Evolutionary conservation across 2,329 filamentous ascomycete species (phyloP).

Genomic region (Colletotrichum horii): DNA sequence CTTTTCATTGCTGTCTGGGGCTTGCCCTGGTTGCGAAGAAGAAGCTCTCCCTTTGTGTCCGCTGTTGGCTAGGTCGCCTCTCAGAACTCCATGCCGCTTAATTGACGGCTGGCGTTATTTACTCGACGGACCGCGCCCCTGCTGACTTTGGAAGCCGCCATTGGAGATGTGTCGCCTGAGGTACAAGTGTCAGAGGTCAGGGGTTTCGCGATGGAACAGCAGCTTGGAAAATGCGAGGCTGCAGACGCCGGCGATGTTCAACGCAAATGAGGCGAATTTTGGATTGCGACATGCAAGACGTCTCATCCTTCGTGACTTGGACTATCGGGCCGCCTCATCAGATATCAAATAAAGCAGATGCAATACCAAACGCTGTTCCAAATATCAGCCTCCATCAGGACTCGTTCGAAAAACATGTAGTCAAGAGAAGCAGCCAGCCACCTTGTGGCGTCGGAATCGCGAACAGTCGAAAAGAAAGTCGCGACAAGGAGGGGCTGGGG

Average conservation of each 20-base stretch:
- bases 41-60: conserved; percentile 30
- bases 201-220: not conserved
- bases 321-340: not conserved
- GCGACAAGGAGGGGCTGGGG: not conserved
- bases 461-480: not conserved
- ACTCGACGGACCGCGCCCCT: too few species aligned
- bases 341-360: not conserved
- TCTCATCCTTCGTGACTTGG: not conserved
- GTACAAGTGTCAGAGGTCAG: not conserved
- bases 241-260: not conserved
- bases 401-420: not conserved
- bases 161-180: not conserved
- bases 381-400: not conserved
- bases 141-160: not conserved
- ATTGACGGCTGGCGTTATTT: too few species aligned
- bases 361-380: not conserved
- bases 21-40: conserved; percentile 57
- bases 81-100: too few species aligned
- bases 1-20: conserved; percentile 61
- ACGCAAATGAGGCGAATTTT: not conserved
- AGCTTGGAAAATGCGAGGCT: not conserved
- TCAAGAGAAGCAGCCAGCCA: not conserved
- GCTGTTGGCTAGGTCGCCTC: too few species aligned
- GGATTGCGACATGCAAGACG: not conserved
- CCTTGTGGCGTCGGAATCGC: conserved; percentile 14